Conservation (phyloP, 140 eudicot genomes). For the Stevia rebaudiana region DNA sequence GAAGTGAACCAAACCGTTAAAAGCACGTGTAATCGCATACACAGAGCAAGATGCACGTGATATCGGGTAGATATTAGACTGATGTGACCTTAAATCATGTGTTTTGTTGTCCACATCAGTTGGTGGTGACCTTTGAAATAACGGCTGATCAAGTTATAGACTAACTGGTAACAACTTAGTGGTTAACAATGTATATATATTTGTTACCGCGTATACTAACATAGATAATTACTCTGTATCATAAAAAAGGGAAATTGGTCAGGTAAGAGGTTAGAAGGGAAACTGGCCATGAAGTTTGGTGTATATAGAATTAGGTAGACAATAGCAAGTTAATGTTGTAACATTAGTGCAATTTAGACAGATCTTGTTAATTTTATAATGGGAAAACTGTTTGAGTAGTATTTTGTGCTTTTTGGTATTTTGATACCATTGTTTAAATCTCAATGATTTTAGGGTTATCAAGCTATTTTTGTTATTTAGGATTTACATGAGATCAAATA, state of each 20-base stretch:
- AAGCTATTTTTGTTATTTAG: too few relatives aligned
- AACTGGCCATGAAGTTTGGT: constrained; percentile 36
- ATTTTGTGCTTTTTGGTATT: neutral
- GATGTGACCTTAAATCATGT: constrained; percentile 8
- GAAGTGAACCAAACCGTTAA: constrained; percentile 30
- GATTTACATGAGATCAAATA: too few relatives aligned
- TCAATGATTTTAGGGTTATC: too few relatives aligned
- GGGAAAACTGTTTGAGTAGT: constrained; percentile 1
- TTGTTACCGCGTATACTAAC: constrained; percentile 28
- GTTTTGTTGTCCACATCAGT: constrained; percentile 6
- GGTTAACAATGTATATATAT: constrained; percentile 32
- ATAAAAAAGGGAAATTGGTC: constrained; percentile 26
- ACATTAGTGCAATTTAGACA: constrained; percentile 13
- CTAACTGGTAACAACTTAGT: constrained; percentile 23
- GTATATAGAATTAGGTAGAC: constrained; percentile 39
- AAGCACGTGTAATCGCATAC: constrained; percentile 19
- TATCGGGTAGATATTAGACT: constrained; percentile 5
- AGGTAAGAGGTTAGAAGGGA: constrained; percentile 26
- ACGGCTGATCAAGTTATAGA: neutral
- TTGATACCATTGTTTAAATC: too few relatives aligned
- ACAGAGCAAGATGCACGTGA: constrained; percentile 20
- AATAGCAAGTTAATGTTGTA: constrained; percentile 20
- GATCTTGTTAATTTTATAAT: constrained; percentile 18
- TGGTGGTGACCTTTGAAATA: constrained; percentile 9
- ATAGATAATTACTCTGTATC: constrained; percentile 23